Base-by-base conservation (phyloP, 1,139 yeast genomes). In the Geotrichum histeridarum region DNA sequence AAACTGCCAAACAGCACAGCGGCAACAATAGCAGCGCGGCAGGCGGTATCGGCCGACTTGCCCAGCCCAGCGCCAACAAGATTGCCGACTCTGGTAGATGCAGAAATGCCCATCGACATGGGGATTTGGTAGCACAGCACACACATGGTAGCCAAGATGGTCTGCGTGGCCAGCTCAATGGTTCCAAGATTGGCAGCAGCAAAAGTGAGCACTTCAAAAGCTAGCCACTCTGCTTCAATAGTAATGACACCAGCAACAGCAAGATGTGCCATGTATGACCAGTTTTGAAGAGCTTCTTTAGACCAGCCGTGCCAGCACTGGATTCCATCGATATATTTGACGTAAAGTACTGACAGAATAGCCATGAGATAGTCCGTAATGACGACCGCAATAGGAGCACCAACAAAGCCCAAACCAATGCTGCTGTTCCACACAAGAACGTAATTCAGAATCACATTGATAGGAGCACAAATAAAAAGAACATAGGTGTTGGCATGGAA, bases 401-500 rank as follows among this genome's bases (percentile, higher is more conserved):
- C 91, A 51, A 76, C 64, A 57, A 75, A 81, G 0, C 87, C 89
- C 18, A 82, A 60, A 0, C 84, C 86, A 46, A 77, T 68, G 44
- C 72, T 70, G 74, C 80, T 68, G 64, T 86, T 77, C 93, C 95
- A 90, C 9, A 90, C 95, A 39, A 90, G 71, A n/a, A 82, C 64
- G 76, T 85, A 88, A 59, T 91, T 86, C 52, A 86, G 67, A 9
- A 82, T 63, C 7, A 86, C 77, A 67, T 91, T 89, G 31, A 86
- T 63, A 0, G 97, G 96, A 0, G 96, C 93, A 63, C 91, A 81
- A 11, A 89, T 70, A 50, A 86, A 74, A 41, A 90, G 71, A 4
- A 89, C 84, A 35, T 86, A 83, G 1, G 95, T 86, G 3, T 93
- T 88, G 0, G 96, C 96, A 63, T 87, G 94, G 73, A 88, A 90